Evolutionary conservation across 805 yeast genomes (phyloP), one percentile per base, ranked within the genome.

Genomic region (Yamadazyma paraphyllophila): DNA sequence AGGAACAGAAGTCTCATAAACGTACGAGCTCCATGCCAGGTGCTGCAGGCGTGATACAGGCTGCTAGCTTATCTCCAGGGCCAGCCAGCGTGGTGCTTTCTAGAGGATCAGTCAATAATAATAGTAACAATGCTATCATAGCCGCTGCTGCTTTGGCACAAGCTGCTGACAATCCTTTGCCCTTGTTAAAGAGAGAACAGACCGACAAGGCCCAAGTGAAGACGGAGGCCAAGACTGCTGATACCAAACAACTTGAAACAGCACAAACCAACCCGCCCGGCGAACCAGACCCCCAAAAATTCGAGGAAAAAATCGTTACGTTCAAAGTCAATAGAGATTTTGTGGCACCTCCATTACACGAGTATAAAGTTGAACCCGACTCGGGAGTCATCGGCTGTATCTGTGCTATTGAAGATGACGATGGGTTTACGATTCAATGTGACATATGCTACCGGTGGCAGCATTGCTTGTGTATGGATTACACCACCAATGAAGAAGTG

Each of bases 381-480:
- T 75, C 92, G 2, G 97, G 96, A 0, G 66, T 81, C 0, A 91
- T 92, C 44, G 88, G 96, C 1, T 92, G 98, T 66, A 80, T 91
- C 7, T 92, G 98, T 72, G 89, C 82, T 1, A 82, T 74, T 54
- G 87, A 82, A 47, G 95, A 88, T 49, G 97, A 89, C 65, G 94
- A 92, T 55, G 97, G 97, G 0, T 85, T 88, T 58, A 91, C 96
- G 17, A 87, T 94, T 50, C 98, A 94, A 66, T 94, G 99, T 68
- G 97, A 90, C 61, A 76, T 80, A 29, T 91, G 98, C 63, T 83
- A 79, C 63, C 80, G 96, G 50, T 91, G 97, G 97, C 97, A 91
- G 61, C 98, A 91, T 67, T 90, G 94, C 24, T 73, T 80, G n/a
- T 91, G 98, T 65, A 88, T 89, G 79, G 85, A 85, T 7, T 88